Base-by-base conservation (phyloP, 768 basidiomycete species). In the Amanita rimosa region DNA sequence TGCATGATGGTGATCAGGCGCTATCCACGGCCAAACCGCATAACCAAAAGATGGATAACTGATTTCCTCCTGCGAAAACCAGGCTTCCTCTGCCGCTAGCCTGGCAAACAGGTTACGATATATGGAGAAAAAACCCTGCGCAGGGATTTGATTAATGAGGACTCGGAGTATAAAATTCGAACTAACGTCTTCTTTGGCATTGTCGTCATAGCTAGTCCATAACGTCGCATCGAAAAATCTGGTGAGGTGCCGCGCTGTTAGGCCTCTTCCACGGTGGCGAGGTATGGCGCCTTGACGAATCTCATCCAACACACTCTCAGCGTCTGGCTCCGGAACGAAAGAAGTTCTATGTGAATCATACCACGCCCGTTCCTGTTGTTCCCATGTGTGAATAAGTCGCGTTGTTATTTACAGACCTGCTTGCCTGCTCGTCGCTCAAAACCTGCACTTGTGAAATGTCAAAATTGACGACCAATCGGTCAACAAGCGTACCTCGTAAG, bases 331-430 rank as follows among this genome's bases (percentile, higher is more conserved):
- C 2, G 86, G 85, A 14, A 72, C 69, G 6, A 92, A 72, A 21
- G 86, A 85, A 24, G 85, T 81, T 50, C 83, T 81, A 62, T 98
- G 95, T 4, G 81, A 81, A 64, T 99, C 96, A 64, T 99, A 99
- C 89, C 93, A 99, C 38, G 96, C 93, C 56, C 96, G 74, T 73
- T 98, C 95, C 87, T 95, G 78, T 70, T 3, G 7, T 29, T 72
- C 62, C 49, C 49, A 45, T 35, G 51, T 54, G 53, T 48, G 49
- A 46, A 53, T 61, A 41, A 59, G 44, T 52, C 19, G 24, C 16
- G 5, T 24, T 27, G 24, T 33, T 10, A 14, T 45, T 39, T 5
- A 13, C 21, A 39, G 44, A 50, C 38, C 43, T 38, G 54, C 78
- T 66, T 67, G 90, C 92, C 76, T 97, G 92, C 52, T 94, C 90